Base-by-base conservation (phyloP, 495 filamentous ascomycete species). In the Bryoglossum gracile region DNA sequence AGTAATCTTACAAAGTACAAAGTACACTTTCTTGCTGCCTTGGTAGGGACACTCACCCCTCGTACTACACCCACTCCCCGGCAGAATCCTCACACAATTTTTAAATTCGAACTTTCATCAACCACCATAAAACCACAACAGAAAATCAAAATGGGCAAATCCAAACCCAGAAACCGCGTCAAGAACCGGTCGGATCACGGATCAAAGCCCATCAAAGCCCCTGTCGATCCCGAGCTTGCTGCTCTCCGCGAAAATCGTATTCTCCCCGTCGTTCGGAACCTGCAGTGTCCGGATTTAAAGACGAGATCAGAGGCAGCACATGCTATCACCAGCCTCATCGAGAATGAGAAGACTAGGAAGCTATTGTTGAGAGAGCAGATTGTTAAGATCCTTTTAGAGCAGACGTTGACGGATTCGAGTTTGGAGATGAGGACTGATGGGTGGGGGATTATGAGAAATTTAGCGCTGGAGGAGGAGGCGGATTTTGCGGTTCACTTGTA, bases 401-500 rank as follows among this genome's bases (percentile, higher is more conserved):
- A 81, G 62, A 77, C 74, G 23, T 62, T 82, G 24, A 78, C 75
- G 26, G 77, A 83, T 54, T 64, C 68, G 40, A 75, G 65, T 52
- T 60, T 78, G 38, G 73, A 81, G 61, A 73, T 75, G 44, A 65
- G 73, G 33, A 72, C 75, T 21, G 73, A 76, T 18, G 79, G 77
- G 3, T 83, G 80, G 80, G 68, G 73, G 10, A 76, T 81, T 50
- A 68, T 83, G 41, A 65, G 71, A 49, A 73, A 76, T 22, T 68
- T 83, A 35, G 72, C 70, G 9, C 62, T 72, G 50, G 74, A 78
- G 48, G 80, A 82, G 54, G 77, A 80, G 46, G 64, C 67, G 5
- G 77, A 79, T 48, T 80, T 82, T 38, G 77, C 76, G 47, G 64
- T 83, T n/a, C 76, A 81, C 46, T 57, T 83, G 44, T 81, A 70